Evolutionary conservation across 2,329 filamentous ascomycete genomes (phyloP).

Genomic region (Arthrobotrys megalospora): DNA sequence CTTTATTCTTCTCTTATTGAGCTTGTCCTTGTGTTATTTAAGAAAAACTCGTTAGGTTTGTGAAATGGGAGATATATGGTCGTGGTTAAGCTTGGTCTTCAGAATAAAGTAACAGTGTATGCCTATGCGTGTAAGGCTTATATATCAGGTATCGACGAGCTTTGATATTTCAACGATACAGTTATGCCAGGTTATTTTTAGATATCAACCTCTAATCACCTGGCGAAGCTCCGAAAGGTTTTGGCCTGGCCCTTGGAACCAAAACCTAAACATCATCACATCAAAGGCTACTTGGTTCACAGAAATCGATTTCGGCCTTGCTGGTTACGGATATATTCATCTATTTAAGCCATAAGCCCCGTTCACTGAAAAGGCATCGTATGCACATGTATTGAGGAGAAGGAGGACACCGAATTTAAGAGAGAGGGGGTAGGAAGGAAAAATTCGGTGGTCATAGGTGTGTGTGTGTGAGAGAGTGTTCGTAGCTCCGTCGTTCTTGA

Average conservation of each 20-base stretch:
- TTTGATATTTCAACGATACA: no score
- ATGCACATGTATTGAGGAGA: slow-evolving; percentile 15
- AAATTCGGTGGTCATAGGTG: neutral
- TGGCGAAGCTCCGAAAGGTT: no score
- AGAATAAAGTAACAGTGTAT: no score
- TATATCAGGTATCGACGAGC: no score
- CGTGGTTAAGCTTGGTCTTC: no score
- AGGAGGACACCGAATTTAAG: slow-evolving; percentile 3
- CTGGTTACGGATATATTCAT: slow-evolving; percentile 31
- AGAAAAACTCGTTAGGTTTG: neutral
- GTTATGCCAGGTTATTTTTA: no score
- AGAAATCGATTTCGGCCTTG: neutral
- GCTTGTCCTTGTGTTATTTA: neutral
- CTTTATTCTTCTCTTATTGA: slow-evolving; percentile 1
- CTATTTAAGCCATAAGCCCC: slow-evolving; percentile 10
- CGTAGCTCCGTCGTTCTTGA: slow-evolving; percentile 17
- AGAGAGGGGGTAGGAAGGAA: neutral
- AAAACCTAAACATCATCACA: no score
- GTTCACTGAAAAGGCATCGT: neutral
- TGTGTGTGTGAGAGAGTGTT: neutral
- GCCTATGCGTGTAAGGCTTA: no score
- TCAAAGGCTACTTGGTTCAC: no score
- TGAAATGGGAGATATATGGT: neutral
- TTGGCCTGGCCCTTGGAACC: no score
- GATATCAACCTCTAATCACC: no score